Percentiles rank a stretch among this genome's conserved stretches.
These are phyloP conservation scores for Wickerhamia fluorescens DNA, from an alignment of 805 yeast species.

Conservation along the genomic window DNA sequence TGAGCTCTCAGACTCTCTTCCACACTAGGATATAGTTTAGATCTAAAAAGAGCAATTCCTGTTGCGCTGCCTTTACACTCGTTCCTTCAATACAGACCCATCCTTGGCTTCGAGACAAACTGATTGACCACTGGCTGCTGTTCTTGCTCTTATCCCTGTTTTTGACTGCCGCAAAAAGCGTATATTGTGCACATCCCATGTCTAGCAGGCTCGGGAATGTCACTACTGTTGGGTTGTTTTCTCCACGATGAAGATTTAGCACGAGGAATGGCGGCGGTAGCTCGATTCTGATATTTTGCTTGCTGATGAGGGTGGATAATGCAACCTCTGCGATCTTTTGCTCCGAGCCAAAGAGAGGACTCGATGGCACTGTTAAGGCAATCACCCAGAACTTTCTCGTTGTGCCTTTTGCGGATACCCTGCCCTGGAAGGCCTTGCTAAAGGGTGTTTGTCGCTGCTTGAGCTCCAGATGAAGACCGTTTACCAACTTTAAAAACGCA, in stretches of 20 bases:
- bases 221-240: slow-evolving; percentile 47
- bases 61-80: slow-evolving; percentile 44
- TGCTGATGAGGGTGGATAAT: slow-evolving; percentile 37
- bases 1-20: slow-evolving; percentile 27
- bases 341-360: slow-evolving; percentile 38
- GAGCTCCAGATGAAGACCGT: slow-evolving; percentile 38
- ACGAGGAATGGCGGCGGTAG: too few relatives aligned
- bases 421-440: slow-evolving; percentile 47
- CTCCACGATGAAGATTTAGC: slow-evolving; percentile 7
- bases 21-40: slow-evolving; percentile 66
- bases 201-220: slow-evolving; percentile 44
- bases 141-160: slow-evolving; percentile 9
- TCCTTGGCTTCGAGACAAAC: slow-evolving; percentile 22
- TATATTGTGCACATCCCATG: slow-evolving; percentile 33
- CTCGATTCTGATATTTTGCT: slow-evolving; percentile 29
- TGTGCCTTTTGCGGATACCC: slow-evolving; percentile 20
- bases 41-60: slow-evolving; percentile 53
- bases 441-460: slow-evolving; percentile 30
- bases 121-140: slow-evolving; percentile 37
- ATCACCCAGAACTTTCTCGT: slow-evolving; percentile 41
- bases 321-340: slow-evolving; percentile 48
- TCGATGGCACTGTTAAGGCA: slow-evolving; percentile 53
- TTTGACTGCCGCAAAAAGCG: slow-evolving; percentile 15
- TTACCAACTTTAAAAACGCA: slow-evolving; percentile 49
- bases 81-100: slow-evolving; percentile 51